phyloP scores from a whole-genome alignment of 108 stramenopile species.

The Cyclotella kingstonii region DNA sequence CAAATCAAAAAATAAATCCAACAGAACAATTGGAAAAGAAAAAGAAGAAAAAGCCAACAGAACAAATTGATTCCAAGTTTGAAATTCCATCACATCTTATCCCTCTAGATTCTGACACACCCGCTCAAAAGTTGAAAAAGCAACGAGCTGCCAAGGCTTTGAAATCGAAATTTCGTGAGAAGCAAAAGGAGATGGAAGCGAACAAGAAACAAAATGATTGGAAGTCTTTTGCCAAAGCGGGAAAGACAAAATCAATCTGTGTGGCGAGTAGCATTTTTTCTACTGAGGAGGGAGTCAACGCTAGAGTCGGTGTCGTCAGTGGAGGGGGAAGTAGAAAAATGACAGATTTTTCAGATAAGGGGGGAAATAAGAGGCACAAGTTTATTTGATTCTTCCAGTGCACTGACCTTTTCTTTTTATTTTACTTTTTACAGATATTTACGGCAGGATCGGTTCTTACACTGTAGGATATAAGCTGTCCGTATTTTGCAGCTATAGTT shows the following conservation, averaged over 20 bases:
- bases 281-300: constrained; percentile 66
- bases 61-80: constrained; percentile 38
- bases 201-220: constrained; percentile 71
- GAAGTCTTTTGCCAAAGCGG: constrained; percentile 70
- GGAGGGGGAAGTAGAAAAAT: constrained; percentile 51
- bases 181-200: constrained; percentile 70
- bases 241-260: constrained; percentile 24
- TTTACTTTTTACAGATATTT: neutral
- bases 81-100: constrained; percentile 69
- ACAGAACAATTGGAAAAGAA: constrained; percentile 21
- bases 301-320: constrained; percentile 74
- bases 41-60: constrained; percentile 53
- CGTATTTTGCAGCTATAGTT: too few species aligned
- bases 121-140: constrained; percentile 68
- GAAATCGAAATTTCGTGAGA: constrained; percentile 65
- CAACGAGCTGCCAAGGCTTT: constrained; percentile 68
- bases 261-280: constrained; percentile 64
- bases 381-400: constrained; percentile 14
- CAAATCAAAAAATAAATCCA: constrained; percentile 7
- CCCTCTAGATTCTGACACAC: constrained; percentile 67
- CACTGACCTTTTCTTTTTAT: neutral
- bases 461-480: too few species aligned
- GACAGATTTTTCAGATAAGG: constrained; percentile 50
- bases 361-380: constrained; percentile 67
- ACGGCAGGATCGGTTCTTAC: neutral